A percentile compares a stretch with the other conserved stretches of the same genome.
phyloP scores from a whole-genome alignment of 225 moss, liverwort and hornwort species.

The Anthoceros angustus region DNA sequence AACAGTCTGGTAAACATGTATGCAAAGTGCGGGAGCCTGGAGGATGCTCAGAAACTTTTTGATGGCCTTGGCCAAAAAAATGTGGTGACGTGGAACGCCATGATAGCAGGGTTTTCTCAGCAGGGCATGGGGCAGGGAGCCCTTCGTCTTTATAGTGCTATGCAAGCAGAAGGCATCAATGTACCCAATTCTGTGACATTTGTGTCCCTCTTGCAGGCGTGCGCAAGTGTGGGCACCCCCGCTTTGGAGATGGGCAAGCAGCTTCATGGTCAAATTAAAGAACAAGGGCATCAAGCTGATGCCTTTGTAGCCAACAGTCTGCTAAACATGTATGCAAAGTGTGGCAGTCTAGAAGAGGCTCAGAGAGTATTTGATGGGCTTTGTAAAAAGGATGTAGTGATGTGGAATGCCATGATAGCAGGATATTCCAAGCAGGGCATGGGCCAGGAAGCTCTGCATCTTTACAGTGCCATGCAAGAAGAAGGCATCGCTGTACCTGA shows the following conservation, averaged over 20 bases:
- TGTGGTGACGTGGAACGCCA: too few relatives aligned
- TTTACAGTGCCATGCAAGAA: too few relatives aligned
- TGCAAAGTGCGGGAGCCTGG: not conserved
- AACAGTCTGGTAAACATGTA: not conserved
- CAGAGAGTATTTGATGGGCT: not conserved
- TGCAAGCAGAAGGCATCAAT: not conserved
- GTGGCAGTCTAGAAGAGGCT: not conserved
- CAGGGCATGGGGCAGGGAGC: not conserved
- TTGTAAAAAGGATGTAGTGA: too few relatives aligned
- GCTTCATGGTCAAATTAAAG: not conserved
- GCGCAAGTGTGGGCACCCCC: not conserved
- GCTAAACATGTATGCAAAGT: not conserved
- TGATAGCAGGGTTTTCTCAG: too few relatives aligned
- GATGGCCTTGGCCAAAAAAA: too few relatives aligned
- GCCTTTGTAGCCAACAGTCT: not conserved
- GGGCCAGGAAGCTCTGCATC: not conserved
- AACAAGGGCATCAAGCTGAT: not conserved
- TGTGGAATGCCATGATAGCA: not conserved
- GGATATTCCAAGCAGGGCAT: not conserved
- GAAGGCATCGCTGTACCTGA: too few relatives aligned
- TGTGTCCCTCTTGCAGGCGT: not conserved
- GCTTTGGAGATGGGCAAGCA: not conserved
- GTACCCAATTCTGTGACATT: not conserved
- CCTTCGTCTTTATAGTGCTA: not conserved
- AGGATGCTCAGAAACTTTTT: too few relatives aligned